Evolutionary conservation across 306 rosid species (phyloP), one percentile per base, ranked within the genome.

Genomic region (Potentilla sterilis): DNA sequence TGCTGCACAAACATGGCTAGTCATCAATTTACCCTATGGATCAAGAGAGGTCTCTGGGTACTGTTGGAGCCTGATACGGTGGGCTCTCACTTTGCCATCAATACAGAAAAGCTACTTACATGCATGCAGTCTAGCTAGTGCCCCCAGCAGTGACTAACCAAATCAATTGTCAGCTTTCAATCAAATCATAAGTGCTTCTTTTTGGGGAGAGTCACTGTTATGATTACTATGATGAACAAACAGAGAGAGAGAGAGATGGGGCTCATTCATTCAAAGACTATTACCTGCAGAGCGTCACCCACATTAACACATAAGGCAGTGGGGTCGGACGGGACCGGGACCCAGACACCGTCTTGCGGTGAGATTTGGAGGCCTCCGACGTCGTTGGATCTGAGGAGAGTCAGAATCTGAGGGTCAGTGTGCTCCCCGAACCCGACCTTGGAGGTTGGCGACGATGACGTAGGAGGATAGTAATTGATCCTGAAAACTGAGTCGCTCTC

Each of bases 401-500:
- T 90, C 67, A 90, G 19, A 79, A 93, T 89, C 88, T 93, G 98
- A 83, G 98, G 98, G 89, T 93, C 98, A 76, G 92, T 83, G 81
- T 93, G 98, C 85, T 83, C 97, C 10, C 96, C 97, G 62, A 92
- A 85, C 1, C 92, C 97, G 58, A 90, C 79, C 44, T 65, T 64
- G 35, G 24, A 65, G 75, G 34, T 46, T 44, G 81, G 59, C 4
- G 81, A 72, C 3, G 81, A 72, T 16, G 90, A 76, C 75, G 58
- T 74, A 6, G 67, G 89, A 0, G 94, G 94, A 75, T 93, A 93
- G 98, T 89, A 89, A 83, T 93, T 93, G 74, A 93, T 91, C 79
- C 98, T 87, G 28, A 93, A 85, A 11, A 93, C 52, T 0, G 91
- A 87, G 86, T 93, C 98, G 70, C 80, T 82, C 2, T 90, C 96